Evolutionary conservation across 345 rosid genomes (phyloP), one percentile per base, ranked within the genome.

Genomic region (Sonneratia alba): DNA sequence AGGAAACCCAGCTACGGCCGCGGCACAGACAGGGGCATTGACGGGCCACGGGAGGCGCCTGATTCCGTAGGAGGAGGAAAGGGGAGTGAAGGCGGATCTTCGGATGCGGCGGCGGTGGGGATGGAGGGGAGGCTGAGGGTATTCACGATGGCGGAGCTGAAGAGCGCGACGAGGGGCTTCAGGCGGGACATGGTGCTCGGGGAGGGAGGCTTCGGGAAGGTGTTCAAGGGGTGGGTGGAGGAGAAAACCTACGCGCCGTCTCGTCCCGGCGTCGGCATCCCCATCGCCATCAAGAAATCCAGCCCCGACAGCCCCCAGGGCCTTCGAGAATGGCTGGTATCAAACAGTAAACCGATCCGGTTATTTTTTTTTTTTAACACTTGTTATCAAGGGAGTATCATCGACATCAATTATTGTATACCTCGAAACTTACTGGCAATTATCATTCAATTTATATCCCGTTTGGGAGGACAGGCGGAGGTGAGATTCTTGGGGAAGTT

Each of bases 191-290:
- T 89, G 7, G 45, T 89, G 69, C 75, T 93, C 3, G 97, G 98
- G 34, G 98, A 93, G 74, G 98, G 98, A 3, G 97, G 98, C 3
- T 93, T 93, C 18, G 98, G 98, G 38, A 81, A 82, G 73, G 98
- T 93, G 24, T 93, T 87, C 73, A 91, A 85, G 70, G 98, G 98
- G 4, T 91, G 97, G 97, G 79, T 91, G 1, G 96, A 91, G 6
- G 86, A 80, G 51, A 83, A 67, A 40, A 91, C 86, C 0, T 82
- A 68, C 24, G 87, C 83, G 12, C 96, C 98, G 55, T 74, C 97
- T 1, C 83, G 69, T 71, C 82, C 65, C 1, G 94, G 97, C 0
- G 75, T 71, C 67, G 97, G 45, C 6, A 42, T 9, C 45, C 45
- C 45, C 7, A 42, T 42, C 45, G 45, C 45, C 45, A 42, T 9